Base-by-base conservation (phyloP, 768 basidiomycete genomes). In the Calvatia gigantea region DNA sequence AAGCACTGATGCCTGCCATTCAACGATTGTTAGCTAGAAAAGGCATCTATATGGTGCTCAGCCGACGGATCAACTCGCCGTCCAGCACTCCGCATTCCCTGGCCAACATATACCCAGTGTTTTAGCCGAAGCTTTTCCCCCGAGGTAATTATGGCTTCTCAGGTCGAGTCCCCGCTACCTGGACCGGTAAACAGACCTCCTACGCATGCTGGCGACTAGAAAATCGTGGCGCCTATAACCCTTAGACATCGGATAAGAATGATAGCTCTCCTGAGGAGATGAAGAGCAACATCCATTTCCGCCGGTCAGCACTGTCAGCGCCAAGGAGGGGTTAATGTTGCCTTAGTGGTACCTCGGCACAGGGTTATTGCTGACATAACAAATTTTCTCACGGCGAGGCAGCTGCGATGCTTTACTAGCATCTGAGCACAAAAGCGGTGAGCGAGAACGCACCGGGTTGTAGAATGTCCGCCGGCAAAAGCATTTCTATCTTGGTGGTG, bases 261-360 rank as follows among this genome's bases (percentile, higher is more conserved):
- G 32, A 27, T 29, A 47, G 45, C 43, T n/a, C 9, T 27, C 23
- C 27, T 25, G 51, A 53, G 51, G 31, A 42, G 52, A 44, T 43
- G 42, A 54, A 33, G 52, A 54, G 52, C 51, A 52, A 11, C 27
- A 32, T 21, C 33, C 39, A 41, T 21, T 48, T 48, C 46, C 31
- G n/a, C n/a, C n/a, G n/a, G n/a, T n/a, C n/a, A n/a, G n/a, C n/a
- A n/a, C n/a, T n/a, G n/a, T n/a, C n/a, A 32, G 12, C 15, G 32
- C 37, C 23, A 29, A 7, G 27, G 6, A 52, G 39, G 43, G 38
- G 8, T 25, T 52, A 41, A 42, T 52, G 41, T 50, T 11, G 41
- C 9, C 41, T 42, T 42, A 11, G 12, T 50, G 11, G 48, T 19
- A 15, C n/a, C 37, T 2, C 19, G 25, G 15, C 41, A 3, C 51